Percentiles rank a stretch among this genome's conserved stretches.
Evolutionary conservation across 148 eudicot species (phyloP).

Genomic region (Silene latifolia): DNA sequence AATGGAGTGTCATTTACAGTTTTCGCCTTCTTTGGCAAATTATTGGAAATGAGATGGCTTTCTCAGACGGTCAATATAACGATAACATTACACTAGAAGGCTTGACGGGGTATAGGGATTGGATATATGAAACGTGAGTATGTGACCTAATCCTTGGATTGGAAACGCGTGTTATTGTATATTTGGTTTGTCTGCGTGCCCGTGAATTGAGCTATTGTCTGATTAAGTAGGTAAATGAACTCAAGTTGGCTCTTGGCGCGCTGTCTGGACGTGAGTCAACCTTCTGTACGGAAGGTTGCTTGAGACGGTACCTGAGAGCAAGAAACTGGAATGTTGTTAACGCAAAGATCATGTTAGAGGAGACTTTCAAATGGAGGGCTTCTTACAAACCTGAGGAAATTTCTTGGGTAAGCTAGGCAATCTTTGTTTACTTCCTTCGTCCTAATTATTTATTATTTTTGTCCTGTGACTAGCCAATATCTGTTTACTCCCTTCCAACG

Average conservation of each 20-base stretch:
- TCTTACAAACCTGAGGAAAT: constrained; percentile 88
- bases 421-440: background rate
- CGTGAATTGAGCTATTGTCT: background rate
- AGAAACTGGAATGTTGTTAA: constrained; percentile 84
- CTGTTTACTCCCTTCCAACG: too few relatives aligned
- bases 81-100: too few relatives aligned
- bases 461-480: too few relatives aligned
- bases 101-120: too few relatives aligned
- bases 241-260: constrained; percentile 61
- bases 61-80: too few relatives aligned
- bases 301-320: constrained; percentile 81
- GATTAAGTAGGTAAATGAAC: constrained; percentile 46
- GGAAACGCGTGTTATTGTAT: background rate
- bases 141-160: too few relatives aligned
- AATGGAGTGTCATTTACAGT: too few relatives aligned
- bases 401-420: constrained; percentile 64
- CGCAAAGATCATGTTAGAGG: constrained; percentile 84
- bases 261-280: constrained; percentile 52
- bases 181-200: background rate
- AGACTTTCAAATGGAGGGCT: constrained; percentile 79
- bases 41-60: too few relatives aligned
- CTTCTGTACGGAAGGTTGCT: constrained; percentile 72
- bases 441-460: too few relatives aligned
- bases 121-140: too few relatives aligned
- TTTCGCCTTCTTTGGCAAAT: too few relatives aligned